phyloP scores from a whole-genome alignment of 345 rosid species.

The Anacardium occidentale region DNA sequence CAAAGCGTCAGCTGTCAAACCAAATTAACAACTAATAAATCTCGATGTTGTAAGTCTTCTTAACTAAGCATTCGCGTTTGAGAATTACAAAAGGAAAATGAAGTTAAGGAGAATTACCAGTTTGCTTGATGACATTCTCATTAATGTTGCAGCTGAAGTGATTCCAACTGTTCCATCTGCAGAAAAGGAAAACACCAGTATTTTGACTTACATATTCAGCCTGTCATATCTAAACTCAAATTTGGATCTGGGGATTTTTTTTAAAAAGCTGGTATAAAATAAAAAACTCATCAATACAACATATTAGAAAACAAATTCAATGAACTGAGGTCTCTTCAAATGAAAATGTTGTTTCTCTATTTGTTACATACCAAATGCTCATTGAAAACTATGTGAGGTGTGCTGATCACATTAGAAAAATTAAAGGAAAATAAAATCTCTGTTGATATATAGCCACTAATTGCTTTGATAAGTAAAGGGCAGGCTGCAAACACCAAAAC shows the following conservation, averaged over 20 bases:
- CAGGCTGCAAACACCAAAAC: not conserved
- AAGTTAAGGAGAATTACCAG: conserved; percentile 42
- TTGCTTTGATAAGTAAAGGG: not conserved
- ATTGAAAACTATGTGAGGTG: not conserved
- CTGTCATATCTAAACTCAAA: not conserved
- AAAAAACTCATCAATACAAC: not conserved
- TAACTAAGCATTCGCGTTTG: not conserved
- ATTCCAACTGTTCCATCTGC: conserved; percentile 98
- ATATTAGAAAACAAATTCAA: not conserved
- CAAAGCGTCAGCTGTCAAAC: conserved; percentile 69
- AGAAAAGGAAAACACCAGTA: conserved; percentile 7
- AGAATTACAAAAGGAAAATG: not conserved
- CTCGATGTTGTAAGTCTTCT: not conserved
- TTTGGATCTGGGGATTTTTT: not conserved
- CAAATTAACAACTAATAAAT: not conserved
- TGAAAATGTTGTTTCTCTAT: not conserved
- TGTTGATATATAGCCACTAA: not conserved
- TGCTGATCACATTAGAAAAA: not conserved
- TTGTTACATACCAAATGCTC: not conserved
- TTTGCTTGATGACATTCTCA: conserved; percentile 64
- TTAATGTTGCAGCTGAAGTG: conserved; percentile 68
- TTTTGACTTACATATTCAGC: not conserved
- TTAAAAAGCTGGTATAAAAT: not conserved
- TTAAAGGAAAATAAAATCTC: not conserved
- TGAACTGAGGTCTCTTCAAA: not conserved